Evolutionary conservation across 2,329 filamentous ascomycete genomes (phyloP).

Genomic region (Emergomyces orientalis): DNA sequence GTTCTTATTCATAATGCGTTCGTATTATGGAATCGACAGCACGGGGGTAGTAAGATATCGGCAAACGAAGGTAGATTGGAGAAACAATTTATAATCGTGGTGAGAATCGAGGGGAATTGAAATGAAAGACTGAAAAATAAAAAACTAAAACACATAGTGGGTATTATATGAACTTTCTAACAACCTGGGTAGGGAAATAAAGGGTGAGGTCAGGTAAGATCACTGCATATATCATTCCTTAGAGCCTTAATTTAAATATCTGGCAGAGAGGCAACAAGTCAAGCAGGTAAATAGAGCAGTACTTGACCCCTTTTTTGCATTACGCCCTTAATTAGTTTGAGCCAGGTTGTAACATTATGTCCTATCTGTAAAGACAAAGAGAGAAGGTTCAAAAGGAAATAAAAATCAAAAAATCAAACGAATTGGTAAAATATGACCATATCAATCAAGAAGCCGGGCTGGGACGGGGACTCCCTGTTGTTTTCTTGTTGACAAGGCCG

Average conservation of each 20-base stretch:
- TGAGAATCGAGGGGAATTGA: neutral
- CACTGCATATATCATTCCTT: neutral
- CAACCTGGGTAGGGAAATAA: neutral
- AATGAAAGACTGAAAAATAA: neutral
- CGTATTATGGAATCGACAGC: neutral
- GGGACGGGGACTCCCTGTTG: slow-evolving; percentile 29
- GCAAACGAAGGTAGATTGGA: neutral
- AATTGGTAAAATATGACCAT: neutral
- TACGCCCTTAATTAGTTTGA: neutral
- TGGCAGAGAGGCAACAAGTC: neutral
- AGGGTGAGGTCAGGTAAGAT: neutral
- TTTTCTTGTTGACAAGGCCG: slow-evolving; percentile 46
- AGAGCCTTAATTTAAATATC: neutral
- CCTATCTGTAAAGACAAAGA: neutral
- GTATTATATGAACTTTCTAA: slow-evolving; percentile 1
- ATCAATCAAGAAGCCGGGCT: slow-evolving; percentile 26
- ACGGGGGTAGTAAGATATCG: neutral
- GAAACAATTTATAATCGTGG: neutral
- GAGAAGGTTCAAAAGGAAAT: neutral
- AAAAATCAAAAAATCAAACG: neutral
- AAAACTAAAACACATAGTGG: neutral
- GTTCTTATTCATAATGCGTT: neutral
- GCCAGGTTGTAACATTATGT: neutral
- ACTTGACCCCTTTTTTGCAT: neutral
- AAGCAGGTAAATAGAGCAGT: neutral